Base-by-base conservation (phyloP, 2,329 filamentous ascomycete genomes). In the Apiospora pterosperma region DNA sequence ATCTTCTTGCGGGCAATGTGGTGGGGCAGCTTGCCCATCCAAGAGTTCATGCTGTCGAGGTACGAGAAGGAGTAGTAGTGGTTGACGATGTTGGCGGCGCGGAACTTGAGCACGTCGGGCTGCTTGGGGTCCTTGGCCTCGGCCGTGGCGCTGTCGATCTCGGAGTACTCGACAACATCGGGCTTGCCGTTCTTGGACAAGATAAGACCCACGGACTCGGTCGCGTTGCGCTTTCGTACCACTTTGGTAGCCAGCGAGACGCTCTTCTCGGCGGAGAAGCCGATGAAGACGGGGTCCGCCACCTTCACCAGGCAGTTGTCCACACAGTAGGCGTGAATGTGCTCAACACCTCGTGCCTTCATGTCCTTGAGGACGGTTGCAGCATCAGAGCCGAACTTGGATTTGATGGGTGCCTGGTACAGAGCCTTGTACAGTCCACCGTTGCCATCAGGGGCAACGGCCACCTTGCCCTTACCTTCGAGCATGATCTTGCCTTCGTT, bases 1-100 rank as follows among this genome's bases (percentile, higher is more conserved):
- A 99, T 99, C 91, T 99, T 99, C 91, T 99, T 99, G 78, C 91
- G 89, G 55, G 96, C 96, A 68, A 99, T 90, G 83, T 99, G 96
- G 79, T 98, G 96, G 19, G 95, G 95, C 62, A 99, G 87, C 78
- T 90, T 88, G 81, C 93, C 85, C 21, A 88, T 89, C 92, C 93
- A 97, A 72, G 88, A 82, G 65, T 96, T 93, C 72, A 97, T 97
- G 68, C 88, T 90, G 78, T 97, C 91, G 60, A 99, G 86, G 86
- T 97, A 98, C 70, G 86, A 82, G 84, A 94, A 95, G 59, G 93
- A 97, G 84, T 99, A 99, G 87, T 98, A 99, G 85, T 99, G 96
- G 85, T 99, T 99, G 81, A 99, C 96, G 72, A 99, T 99, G 84
- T 99, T 99, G 75, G 95, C 96, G 65, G 96, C 95, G 67, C 96